A percentile compares a stretch with the other conserved stretches of the same genome.
Evolutionary conservation across 768 basidiomycete species (phyloP).

Genomic region (Psilocybe cyanescens): DNA sequence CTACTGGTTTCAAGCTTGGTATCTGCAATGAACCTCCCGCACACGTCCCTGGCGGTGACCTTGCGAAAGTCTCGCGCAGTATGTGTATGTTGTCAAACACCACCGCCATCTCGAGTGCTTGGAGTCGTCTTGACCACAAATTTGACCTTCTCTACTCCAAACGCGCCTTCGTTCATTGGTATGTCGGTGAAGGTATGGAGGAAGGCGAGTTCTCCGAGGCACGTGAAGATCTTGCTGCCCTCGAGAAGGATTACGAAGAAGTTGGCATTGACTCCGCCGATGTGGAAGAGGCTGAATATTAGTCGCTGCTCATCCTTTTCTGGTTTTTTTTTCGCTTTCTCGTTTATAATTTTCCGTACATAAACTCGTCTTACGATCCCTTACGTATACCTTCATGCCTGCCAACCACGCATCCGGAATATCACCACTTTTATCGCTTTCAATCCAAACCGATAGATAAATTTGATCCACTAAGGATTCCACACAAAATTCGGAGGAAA

Average conservation of each 20-base stretch:
- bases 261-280: conserved; percentile 81
- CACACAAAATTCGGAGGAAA: not conserved
- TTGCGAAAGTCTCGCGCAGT: conserved; percentile 91
- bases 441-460: conserved; percentile 1
- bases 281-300: conserved; percentile 71
- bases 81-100: conserved; percentile 98
- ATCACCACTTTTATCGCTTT: conserved; percentile 23
- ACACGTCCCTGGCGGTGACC: conserved; percentile 90
- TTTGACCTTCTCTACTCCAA: conserved; percentile 99
- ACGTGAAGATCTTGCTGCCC: conserved; percentile 95
- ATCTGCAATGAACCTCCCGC: conserved; percentile 98
- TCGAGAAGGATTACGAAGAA: conserved; percentile 96
- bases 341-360: conserved; percentile 23
- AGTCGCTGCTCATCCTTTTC: conserved; percentile 22
- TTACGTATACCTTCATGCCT: conserved; percentile 33
- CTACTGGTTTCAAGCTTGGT: conserved; percentile 98
- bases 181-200: conserved; percentile 99
- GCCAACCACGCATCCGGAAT: conserved; percentile 31
- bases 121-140: conserved; percentile 94
- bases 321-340: conserved; percentile 16
- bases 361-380: conserved; percentile 24
- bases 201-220: conserved; percentile 99
- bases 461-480: not conserved
- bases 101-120: conserved; percentile 92
- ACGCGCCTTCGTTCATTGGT: conserved; percentile 92